Conservation (phyloP, 371 early-diverging fungal genomes). For the Rhizopus arrhizus region DNA sequence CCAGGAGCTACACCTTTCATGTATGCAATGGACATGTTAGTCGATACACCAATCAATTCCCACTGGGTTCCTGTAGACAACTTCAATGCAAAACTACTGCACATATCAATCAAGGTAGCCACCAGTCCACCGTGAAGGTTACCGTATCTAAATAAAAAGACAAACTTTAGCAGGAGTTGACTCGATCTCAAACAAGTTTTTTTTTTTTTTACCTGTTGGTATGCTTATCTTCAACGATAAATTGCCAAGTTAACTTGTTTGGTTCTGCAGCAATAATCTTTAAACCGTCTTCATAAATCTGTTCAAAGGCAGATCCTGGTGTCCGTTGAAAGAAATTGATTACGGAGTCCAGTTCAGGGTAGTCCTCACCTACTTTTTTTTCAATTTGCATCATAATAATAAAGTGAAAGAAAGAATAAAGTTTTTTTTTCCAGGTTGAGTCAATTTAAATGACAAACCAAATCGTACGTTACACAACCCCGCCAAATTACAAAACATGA, state of each 20-base stretch:
- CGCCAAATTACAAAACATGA: too few species aligned
- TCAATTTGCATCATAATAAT: conserved; percentile 16
- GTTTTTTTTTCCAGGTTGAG: background rate
- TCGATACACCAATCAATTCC: conserved; percentile 41
- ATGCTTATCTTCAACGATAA: conserved; percentile 33
- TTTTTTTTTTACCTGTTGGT: conserved; percentile 34
- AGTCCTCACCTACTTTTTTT: conserved; percentile 11
- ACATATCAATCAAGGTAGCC: conserved; percentile 51
- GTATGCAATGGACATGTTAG: conserved; percentile 41
- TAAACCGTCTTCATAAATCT: conserved; percentile 1
- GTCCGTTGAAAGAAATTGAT: conserved; percentile 1
- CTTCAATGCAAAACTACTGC: conserved; percentile 42
- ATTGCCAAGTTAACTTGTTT: conserved; percentile 40
- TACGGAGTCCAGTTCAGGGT: conserved; percentile 12
- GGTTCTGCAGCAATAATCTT: conserved; percentile 20
- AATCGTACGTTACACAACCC: background rate
- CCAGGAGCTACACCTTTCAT: conserved; percentile 37
- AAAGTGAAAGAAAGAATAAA: conserved; percentile 1
- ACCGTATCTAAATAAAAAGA: conserved; percentile 17
- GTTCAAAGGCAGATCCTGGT: conserved; percentile 10
- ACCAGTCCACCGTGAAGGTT: conserved; percentile 51
- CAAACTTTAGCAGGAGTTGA: background rate
- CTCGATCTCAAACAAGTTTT: background rate
- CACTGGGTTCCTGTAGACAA: conserved; percentile 31
- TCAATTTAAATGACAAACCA: conserved; percentile 10